phyloP scores from a whole-genome alignment of 1,284 basidiomycete species.

The Phellinidium pouzarii region DNA sequence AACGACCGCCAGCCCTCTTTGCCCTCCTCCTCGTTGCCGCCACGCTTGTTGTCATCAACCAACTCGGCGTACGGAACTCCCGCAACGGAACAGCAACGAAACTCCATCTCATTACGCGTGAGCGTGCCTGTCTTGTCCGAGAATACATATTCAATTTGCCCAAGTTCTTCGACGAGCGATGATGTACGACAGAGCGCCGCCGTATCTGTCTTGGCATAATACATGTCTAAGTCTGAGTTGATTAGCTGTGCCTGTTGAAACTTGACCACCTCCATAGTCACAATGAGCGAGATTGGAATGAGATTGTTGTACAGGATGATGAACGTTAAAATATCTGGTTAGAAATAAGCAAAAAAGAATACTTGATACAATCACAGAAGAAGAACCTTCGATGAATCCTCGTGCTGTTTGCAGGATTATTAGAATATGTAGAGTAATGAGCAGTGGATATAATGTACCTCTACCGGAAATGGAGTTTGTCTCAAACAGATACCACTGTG shows the following conservation, averaged over 20 bases:
- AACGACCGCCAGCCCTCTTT: slow-evolving; percentile 75
- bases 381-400: slow-evolving; percentile 72
- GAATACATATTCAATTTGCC: slow-evolving; percentile 98
- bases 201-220: slow-evolving; percentile 91
- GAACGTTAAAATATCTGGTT: slow-evolving; percentile 89
- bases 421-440: neutral
- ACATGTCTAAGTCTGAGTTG: slow-evolving; percentile 96
- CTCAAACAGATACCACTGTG: slow-evolving; percentile 81
- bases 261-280: slow-evolving; percentile 99
- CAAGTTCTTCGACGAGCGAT: slow-evolving; percentile 95
- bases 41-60: slow-evolving; percentile 77
- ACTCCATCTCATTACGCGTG: slow-evolving; percentile 98
- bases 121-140: slow-evolving; percentile 98
- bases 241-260: slow-evolving; percentile 96
- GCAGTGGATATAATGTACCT: slow-evolving; percentile 40
- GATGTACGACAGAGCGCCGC: slow-evolving; percentile 96
- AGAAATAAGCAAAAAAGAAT: slow-evolving; percentile 17
- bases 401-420: slow-evolving; percentile 43
- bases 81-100: slow-evolving; percentile 84
- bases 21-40: slow-evolving; percentile 52
- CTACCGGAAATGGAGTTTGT: slow-evolving; percentile 47
- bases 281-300: slow-evolving; percentile 98
- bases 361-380: neutral
- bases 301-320: slow-evolving; percentile 99
- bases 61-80: slow-evolving; percentile 87